Conservation (phyloP, 805 yeast genomes). For the Suhomyces xylopsoci region DNA sequence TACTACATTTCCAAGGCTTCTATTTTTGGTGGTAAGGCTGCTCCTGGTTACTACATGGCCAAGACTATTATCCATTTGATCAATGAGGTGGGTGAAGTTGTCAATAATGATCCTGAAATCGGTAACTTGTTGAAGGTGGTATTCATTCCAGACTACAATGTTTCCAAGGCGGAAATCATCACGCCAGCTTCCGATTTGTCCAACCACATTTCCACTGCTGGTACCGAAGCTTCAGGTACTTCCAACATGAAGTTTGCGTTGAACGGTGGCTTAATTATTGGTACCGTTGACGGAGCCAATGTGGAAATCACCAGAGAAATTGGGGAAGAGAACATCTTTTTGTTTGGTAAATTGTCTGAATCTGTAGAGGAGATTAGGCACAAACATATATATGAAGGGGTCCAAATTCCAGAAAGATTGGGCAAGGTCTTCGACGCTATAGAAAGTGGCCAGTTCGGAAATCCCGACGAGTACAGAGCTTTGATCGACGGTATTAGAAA, state of each 20-base stretch:
- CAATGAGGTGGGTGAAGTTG: conserved; percentile 75
- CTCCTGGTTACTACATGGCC: conserved; percentile 98
- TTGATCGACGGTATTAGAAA: conserved; percentile 65
- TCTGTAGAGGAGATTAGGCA: conserved; percentile 83
- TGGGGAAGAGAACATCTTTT: conserved; percentile 88
- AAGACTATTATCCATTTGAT: conserved; percentile 83
- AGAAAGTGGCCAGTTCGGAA: conserved; percentile 70
- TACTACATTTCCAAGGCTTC: conserved; percentile 72
- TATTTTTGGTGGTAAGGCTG: conserved; percentile 91
- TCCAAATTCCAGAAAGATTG: conserved; percentile 57
- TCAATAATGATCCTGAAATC: conserved; percentile 73
- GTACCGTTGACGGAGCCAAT: conserved; percentile 96
- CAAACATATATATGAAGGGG: conserved; percentile 62
- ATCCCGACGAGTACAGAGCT: conserved; percentile 60
- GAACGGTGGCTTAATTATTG: conserved; percentile 91
- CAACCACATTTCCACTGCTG: conserved; percentile 95
- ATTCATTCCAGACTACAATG: conserved; percentile 89
- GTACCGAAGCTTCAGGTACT: conserved; percentile 96
- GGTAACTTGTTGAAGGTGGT: conserved; percentile 79
- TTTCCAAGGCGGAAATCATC: conserved; percentile 88
- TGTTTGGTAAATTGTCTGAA: conserved; percentile 89
- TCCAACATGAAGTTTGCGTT: conserved; percentile 93
- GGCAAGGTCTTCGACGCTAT: conserved; percentile 61
- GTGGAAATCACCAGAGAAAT: conserved; percentile 92
- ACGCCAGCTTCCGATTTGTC: conserved; percentile 88